phyloP scores from a whole-genome alignment of 805 yeast species.

The Sugiyamaella valdiviana region DNA sequence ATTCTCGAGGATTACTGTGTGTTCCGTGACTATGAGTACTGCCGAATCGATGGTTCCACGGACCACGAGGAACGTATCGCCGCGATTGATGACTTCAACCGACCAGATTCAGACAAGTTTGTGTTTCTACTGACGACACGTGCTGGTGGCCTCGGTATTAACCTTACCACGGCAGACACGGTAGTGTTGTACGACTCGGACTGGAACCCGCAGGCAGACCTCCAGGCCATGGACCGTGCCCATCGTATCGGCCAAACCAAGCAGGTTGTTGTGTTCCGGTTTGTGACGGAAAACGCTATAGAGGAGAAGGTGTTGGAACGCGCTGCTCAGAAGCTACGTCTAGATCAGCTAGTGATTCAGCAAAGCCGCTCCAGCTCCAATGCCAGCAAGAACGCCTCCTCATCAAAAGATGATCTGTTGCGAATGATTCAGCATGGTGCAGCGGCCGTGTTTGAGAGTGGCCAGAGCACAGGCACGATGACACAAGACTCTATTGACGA shows the following conservation, averaged over 20 bases:
- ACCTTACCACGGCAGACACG: conserved; percentile 83
- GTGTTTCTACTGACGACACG: conserved; percentile 82
- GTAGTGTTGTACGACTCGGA: conserved; percentile 88
- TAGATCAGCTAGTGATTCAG: conserved; percentile 93
- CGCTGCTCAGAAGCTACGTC: conserved; percentile 87
- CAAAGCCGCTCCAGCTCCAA: conserved; percentile 58
- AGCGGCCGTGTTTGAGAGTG: conserved; percentile 64
- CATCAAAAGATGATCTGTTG: conserved; percentile 70
- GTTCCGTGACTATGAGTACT: conserved; percentile 77
- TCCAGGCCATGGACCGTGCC: conserved; percentile 97
- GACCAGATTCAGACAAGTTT: conserved; percentile 73
- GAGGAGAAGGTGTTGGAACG: conserved; percentile 94
- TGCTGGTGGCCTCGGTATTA: conserved; percentile 96
- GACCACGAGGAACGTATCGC: conserved; percentile 86
- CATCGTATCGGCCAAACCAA: conserved; percentile 96
- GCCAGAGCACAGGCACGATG: conserved; percentile 22
- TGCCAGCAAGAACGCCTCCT: conserved; percentile 33
- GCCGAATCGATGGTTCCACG: conserved; percentile 92
- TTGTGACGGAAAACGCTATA: conserved; percentile 92
- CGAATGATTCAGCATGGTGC: conserved; percentile 98
- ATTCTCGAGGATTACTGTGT: conserved; percentile 87
- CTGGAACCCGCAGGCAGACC: conserved; percentile 97
- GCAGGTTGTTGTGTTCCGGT: conserved; percentile 85
- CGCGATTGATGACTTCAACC: conserved; percentile 88
- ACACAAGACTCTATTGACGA: conserved; percentile 51